Evolutionary conservation across 139 green algal genomes (phyloP).

Genomic region (Bryopsis sp.): DNA sequence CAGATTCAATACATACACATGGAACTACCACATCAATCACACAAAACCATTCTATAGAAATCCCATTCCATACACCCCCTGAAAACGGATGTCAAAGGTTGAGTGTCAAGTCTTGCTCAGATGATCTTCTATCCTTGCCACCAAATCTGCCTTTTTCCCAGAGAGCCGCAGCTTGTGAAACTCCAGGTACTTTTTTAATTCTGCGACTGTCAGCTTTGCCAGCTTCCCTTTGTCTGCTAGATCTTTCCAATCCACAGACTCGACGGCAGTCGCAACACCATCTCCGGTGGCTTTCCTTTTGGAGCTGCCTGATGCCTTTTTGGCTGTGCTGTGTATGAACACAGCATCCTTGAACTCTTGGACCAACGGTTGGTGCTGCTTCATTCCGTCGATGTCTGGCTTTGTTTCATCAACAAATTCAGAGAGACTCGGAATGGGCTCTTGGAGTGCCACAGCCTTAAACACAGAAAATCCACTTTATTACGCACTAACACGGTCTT

Average conservation of each 20-base stretch:
- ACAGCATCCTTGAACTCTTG: background rate
- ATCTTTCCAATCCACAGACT: background rate
- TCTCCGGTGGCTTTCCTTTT: background rate
- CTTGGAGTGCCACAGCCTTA: constrained; percentile 9
- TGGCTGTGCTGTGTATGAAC: background rate
- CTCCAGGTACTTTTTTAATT: constrained; percentile 14
- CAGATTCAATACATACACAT: too few species aligned
- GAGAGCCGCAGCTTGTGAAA: background rate
- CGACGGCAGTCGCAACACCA: background rate
- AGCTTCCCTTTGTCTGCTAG: background rate
- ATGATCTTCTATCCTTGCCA: constrained; percentile 8
- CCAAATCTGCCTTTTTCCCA: background rate
- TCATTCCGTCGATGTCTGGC: background rate
- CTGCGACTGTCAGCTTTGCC: background rate
- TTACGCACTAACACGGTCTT: too few species aligned
- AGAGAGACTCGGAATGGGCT: constrained; percentile 1
- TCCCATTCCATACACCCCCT: too few species aligned
- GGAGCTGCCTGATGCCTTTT: background rate
- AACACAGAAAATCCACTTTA: too few species aligned
- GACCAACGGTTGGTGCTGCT: background rate
- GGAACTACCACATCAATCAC: too few species aligned
- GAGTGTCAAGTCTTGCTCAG: too few species aligned
- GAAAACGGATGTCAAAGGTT: too few species aligned
- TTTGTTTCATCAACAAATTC: constrained; percentile 4
- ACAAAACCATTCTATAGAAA: too few species aligned